Conservation (phyloP, 805 yeast species). For the Dipodascopsis uninucleata region DNA sequence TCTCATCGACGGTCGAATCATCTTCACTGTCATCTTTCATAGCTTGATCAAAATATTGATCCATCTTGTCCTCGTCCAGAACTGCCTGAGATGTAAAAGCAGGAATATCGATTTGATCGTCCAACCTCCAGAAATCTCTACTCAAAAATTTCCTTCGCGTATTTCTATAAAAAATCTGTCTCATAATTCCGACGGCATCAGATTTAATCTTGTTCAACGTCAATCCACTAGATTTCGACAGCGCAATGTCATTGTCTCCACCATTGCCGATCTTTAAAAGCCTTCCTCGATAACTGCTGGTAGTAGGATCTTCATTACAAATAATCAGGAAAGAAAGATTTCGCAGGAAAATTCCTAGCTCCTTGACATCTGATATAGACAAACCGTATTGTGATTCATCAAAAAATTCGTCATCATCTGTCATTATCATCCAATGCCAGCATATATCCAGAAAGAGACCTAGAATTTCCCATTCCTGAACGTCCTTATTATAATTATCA, state of each 20-base stretch:
- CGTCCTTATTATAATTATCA: conserved; percentile 2
- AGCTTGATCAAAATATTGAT: conserved; percentile 26
- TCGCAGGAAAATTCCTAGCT: conserved; percentile 49
- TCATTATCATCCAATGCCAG: conserved; percentile 62
- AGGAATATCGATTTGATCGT: conserved; percentile 36
- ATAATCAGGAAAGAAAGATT: conserved; percentile 49
- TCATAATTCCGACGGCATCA: conserved; percentile 50
- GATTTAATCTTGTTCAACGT: conserved; percentile 31
- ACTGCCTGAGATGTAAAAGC: conserved; percentile 40
- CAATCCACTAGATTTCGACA: conserved; percentile 8
- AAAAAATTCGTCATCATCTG: conserved; percentile 61
- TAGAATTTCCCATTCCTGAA: conserved; percentile 36
- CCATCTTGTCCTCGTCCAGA: conserved; percentile 43
- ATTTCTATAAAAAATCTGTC: conserved; percentile 64
- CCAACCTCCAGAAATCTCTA: conserved; percentile 53
- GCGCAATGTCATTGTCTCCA: conserved; percentile 8
- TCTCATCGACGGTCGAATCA: conserved; percentile 25
- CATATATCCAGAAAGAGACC: conserved; percentile 56
- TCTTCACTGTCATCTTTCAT: conserved; percentile 19
- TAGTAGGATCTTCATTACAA: conserved; percentile 36
- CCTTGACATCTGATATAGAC: conserved; percentile 38
- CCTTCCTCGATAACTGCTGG: conserved; percentile 15
- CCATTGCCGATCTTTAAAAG: conserved; percentile 5
- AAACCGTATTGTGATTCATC: conserved; percentile 43
- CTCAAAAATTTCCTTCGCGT: conserved; percentile 55